Evolutionary conservation across 2,329 filamentous ascomycete genomes (phyloP), one percentile per base, ranked within the genome.

Genomic region (Cytospora leucostoma): DNA sequence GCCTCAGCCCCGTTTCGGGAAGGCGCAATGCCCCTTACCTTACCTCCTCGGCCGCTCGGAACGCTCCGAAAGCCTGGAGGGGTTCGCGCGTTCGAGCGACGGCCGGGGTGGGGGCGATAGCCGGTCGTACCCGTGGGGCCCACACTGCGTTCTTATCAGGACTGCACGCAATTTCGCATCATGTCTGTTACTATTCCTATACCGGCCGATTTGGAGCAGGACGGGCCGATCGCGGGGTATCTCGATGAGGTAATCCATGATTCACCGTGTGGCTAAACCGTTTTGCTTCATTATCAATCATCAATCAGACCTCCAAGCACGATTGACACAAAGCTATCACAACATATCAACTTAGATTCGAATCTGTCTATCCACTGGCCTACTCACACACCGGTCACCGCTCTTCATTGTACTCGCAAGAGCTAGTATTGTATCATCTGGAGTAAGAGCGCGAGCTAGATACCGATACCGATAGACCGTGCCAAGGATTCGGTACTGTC

Each of bases 151-250:
- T n/a, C n/a, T n/a, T n/a, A n/a, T n/a, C n/a, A n/a, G n/a, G n/a
- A n/a, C n/a, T n/a, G n/a, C n/a, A n/a, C n/a, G n/a, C n/a, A n/a
- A n/a, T n/a, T n/a, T n/a, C n/a, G n/a, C n/a, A n/a, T n/a, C n/a
- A n/a, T n/a, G n/a, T n/a, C n/a, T n/a, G n/a, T n/a, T n/a, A 27
- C 27, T 27, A 27, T 27, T 27, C 27, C 27, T 27, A 27, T 27
- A 27, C 27, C 27, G 27, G 27, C 27, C 27, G 27, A 4, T 4
- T 27, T 27, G 27, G 27, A 27, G 27, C 27, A 27, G 27, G 27
- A 27, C 27, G 27, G 27, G 51, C 58, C 58, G 58, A 60, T 60
- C 58, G 51, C 58, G 51, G 58, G 50, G 58, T 50, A n/a, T 4
- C 17, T 19, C 4, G 27, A 44, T 44, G 40, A 44, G 40, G 40